Evolutionary conservation across 257 asterid genomes (phyloP).

Genomic region (Gentiana macrophylla): DNA sequence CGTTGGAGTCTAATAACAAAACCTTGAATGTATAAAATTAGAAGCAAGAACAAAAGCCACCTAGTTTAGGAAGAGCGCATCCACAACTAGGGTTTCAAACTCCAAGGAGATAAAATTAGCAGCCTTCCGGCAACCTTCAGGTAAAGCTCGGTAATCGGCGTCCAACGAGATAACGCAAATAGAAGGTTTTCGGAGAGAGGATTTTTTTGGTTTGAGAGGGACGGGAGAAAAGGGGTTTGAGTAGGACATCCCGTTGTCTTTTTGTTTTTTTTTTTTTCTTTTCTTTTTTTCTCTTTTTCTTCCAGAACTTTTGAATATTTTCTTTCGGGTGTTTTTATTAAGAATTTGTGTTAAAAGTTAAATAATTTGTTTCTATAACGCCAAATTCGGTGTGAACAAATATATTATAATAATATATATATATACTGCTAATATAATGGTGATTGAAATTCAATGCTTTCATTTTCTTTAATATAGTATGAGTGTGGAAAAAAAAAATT

Average conservation of each 20-base stretch:
- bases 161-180: slow-evolving; percentile 29
- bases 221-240: slow-evolving; percentile 10
- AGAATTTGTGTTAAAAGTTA: too few species aligned
- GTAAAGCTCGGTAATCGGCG: slow-evolving; percentile 9
- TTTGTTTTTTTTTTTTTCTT: slow-evolving; percentile 6
- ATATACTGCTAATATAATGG: too few species aligned
- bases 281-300: neutral
- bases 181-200: slow-evolving; percentile 4
- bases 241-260: neutral
- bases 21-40: slow-evolving; percentile 2
- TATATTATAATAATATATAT: too few species aligned
- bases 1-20: slow-evolving; percentile 8
- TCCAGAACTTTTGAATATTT: too few species aligned
- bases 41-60: neutral
- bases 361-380: too few species aligned
- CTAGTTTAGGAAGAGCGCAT: too few species aligned
- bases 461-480: too few species aligned
- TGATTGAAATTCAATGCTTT: too few species aligned
- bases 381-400: too few species aligned
- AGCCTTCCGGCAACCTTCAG: slow-evolving; percentile 15
- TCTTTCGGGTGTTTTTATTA: too few species aligned
- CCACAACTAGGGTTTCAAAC: slow-evolving; percentile 6
- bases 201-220: slow-evolving; percentile 27
- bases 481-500: too few species aligned
- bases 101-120: slow-evolving; percentile 12